Conservation (phyloP, 768 basidiomycete species). For the Boletus speciosus region DNA sequence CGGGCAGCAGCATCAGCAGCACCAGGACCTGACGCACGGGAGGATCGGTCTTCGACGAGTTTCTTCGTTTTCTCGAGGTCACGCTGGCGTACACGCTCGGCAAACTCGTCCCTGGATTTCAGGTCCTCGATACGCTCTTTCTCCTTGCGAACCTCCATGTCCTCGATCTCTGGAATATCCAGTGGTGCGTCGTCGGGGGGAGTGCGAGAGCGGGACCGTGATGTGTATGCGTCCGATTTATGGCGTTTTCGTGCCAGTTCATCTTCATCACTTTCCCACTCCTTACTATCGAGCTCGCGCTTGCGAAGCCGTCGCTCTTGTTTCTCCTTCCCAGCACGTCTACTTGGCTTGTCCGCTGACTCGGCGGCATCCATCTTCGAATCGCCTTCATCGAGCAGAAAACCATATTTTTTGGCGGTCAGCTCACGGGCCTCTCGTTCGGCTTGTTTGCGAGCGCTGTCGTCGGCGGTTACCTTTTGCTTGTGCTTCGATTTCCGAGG, state of each 20-base stretch:
- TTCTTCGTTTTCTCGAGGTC: conserved; percentile 88
- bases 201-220: conserved; percentile 24
- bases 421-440: conserved; percentile 74
- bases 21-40: conserved; percentile 59
- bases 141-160: conserved; percentile 67
- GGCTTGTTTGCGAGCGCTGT: conserved; percentile 55
- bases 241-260: conserved; percentile 67
- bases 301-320: conserved; percentile 71
- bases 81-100: conserved; percentile 77
- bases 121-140: conserved; percentile 75
- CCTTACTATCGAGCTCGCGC: conserved; percentile 73
- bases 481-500: conserved; percentile 80
- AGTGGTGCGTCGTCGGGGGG: conserved; percentile 34
- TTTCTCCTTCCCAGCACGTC: conserved; percentile 41
- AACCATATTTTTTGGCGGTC: conserved; percentile 69
- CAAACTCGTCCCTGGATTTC: conserved; percentile 88
- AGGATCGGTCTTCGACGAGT: conserved; percentile 87
- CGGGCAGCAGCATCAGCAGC: conserved; percentile 82
- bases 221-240: conserved; percentile 44
- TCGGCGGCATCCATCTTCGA: conserved; percentile 40
- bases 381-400: conserved; percentile 85
- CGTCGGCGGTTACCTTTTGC: conserved; percentile 38
- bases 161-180: conserved; percentile 67
- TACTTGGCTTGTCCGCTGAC: conserved; percentile 27
- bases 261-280: conserved; percentile 92